Conservation (phyloP, 148 eudicot species). For the Cornus florida region DNA sequence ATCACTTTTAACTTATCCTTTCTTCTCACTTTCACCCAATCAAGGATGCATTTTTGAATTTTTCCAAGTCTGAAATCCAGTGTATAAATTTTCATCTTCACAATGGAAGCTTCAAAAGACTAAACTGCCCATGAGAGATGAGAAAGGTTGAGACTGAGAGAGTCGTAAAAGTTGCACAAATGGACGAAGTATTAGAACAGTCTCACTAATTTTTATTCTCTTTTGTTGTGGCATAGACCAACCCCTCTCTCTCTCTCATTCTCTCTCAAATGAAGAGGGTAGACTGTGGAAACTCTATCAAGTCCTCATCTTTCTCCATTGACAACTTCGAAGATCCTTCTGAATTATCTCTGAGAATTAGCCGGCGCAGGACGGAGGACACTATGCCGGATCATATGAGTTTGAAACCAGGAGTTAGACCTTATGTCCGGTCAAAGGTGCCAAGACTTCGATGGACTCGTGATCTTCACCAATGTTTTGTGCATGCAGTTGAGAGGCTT, state of each 20-base stretch:
- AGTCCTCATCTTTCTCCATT: constrained; percentile 16
- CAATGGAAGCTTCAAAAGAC: constrained; percentile 23
- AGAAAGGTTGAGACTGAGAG: not conserved
- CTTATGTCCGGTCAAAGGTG: constrained; percentile 53
- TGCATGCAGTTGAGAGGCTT: constrained; percentile 59
- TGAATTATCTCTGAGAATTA: constrained; percentile 2
- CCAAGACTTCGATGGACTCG: constrained; percentile 70
- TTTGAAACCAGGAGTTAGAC: constrained; percentile 33
- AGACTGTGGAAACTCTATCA: constrained; percentile 10
- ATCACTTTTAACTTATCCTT: not conserved
- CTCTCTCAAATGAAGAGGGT: constrained; percentile 22
- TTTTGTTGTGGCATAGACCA: constrained; percentile 11
- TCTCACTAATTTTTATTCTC: constrained; percentile 22
- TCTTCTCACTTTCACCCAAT: constrained; percentile 19
- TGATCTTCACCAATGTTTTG: constrained; percentile 65
- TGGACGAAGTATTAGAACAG: constrained; percentile 21
- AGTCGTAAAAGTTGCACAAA: constrained; percentile 22
- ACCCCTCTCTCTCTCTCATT: not conserved
- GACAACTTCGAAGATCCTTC: not conserved
- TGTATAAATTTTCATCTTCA: constrained; percentile 12
- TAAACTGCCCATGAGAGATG: constrained; percentile 20
- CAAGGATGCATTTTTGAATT: constrained; percentile 23
- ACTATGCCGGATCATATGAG: constrained; percentile 9
- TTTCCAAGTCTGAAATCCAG: constrained; percentile 23
- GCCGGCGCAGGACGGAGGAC: constrained; percentile 1